Evolutionary conservation across 2,329 filamentous ascomycete genomes (phyloP).

Genomic region (Ustilaginoidea virens): DNA sequence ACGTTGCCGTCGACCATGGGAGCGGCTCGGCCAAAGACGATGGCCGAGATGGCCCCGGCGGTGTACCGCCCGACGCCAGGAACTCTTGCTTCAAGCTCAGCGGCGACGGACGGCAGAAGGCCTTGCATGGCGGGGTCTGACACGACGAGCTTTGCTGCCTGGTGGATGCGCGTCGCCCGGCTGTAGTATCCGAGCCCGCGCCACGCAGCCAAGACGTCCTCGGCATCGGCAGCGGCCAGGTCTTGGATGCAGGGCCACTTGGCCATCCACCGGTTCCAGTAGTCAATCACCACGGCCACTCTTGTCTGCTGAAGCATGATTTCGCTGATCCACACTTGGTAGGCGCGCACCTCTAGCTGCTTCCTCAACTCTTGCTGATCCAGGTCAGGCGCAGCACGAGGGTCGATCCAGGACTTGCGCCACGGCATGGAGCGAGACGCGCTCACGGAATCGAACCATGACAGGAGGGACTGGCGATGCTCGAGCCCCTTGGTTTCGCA

Average conservation of each 20-base stretch:
- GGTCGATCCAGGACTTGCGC: slow-evolving; percentile 42
- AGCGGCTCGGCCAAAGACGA: slow-evolving; percentile 42
- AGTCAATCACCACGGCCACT: slow-evolving; percentile 44
- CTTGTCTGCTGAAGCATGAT: slow-evolving; percentile 54
- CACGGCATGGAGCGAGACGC: slow-evolving; percentile 38
- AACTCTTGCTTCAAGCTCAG: slow-evolving; percentile 32
- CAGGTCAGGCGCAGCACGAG: slow-evolving; percentile 10
- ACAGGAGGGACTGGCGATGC: slow-evolving; percentile 24
- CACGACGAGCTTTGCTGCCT: slow-evolving; percentile 37
- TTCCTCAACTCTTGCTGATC: slow-evolving; percentile 20
- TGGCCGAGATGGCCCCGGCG: slow-evolving; percentile 45
- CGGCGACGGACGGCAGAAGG: slow-evolving; percentile 30
- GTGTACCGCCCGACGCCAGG: slow-evolving; percentile 48
- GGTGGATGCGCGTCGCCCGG: slow-evolving; percentile 43
- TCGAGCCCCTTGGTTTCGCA: slow-evolving; percentile 16
- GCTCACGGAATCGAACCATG: slow-evolving; percentile 36
- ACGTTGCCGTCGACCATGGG: slow-evolving; percentile 52
- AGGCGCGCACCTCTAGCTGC: slow-evolving; percentile 38
- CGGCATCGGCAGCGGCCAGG: slow-evolving; percentile 34
- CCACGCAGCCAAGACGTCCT: slow-evolving; percentile 44
- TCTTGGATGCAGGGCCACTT: slow-evolving; percentile 44
- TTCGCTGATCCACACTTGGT: slow-evolving; percentile 52
- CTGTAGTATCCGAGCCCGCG: slow-evolving; percentile 49
- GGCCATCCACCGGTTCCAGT: slow-evolving; percentile 47
- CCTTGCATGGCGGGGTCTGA: slow-evolving; percentile 25